A percentile compares a stretch with the other conserved stretches of the same genome.
These are phyloP conservation scores for Candida koratica DNA, from an alignment of 805 yeast species.

Conservation along the genomic window DNA sequence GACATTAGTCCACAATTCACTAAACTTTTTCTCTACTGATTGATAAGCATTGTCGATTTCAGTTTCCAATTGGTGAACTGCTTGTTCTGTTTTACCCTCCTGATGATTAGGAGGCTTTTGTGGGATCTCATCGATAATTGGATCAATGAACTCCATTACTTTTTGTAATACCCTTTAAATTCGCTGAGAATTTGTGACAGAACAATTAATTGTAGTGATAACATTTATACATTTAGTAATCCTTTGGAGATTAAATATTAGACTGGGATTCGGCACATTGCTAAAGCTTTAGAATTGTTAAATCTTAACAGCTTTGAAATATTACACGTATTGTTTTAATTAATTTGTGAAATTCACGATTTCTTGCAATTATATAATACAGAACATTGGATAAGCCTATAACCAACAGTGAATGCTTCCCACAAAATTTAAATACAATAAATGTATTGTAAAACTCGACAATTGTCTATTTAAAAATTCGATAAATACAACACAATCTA, in stretches of 20 bases:
- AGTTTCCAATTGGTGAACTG: slow-evolving; percentile 48
- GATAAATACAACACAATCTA: slow-evolving; percentile 1
- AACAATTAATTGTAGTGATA: too few relatives aligned
- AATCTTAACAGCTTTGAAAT: too few relatives aligned
- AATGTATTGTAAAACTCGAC: slow-evolving; percentile 12
- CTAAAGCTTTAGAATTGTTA: too few relatives aligned
- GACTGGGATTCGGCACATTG: too few relatives aligned
- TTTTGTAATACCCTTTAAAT: neutral
- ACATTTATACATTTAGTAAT: too few relatives aligned
- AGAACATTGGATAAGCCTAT: too few relatives aligned
- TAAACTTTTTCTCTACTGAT: slow-evolving; percentile 38
- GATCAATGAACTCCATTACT: slow-evolving; percentile 34
- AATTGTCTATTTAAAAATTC: slow-evolving; percentile 12
- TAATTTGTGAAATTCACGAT: too few relatives aligned
- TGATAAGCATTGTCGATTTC: slow-evolving; percentile 51
- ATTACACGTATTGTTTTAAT: too few relatives aligned
- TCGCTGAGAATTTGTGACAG: too few relatives aligned
- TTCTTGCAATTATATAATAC: too few relatives aligned
- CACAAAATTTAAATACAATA: neutral
- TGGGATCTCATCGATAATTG: slow-evolving; percentile 19
- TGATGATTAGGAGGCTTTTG: slow-evolving; percentile 14
- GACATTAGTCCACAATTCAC: slow-evolving; percentile 32
- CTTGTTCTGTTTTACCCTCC: slow-evolving; percentile 47
- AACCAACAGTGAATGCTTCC: slow-evolving; percentile 5
- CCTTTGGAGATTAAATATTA: too few relatives aligned